Base-by-base conservation (phyloP, 2,329 filamentous ascomycete genomes). In the Cladophialophora psammophila region DNA sequence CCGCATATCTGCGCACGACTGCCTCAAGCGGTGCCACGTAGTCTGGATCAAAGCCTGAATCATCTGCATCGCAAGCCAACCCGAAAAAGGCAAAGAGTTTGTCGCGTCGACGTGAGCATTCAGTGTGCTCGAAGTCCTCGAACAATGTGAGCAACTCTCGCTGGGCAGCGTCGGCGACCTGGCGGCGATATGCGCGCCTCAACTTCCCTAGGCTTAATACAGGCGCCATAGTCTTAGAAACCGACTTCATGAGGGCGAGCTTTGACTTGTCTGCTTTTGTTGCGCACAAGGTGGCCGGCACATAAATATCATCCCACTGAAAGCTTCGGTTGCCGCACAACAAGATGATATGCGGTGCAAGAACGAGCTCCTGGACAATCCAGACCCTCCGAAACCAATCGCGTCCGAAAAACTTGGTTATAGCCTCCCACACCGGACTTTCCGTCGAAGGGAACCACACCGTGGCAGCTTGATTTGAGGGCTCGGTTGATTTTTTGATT, bases 41-140 rank as follows among this genome's bases (percentile, higher is more conserved):
- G 42, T 48, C 42, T 20, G 42, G 42, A 8, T 48, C 42, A n/a
- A 48, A 20, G 42, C 42, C 10, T 1, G 42, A 9, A 48, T 48
- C 42, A 48, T 26, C 42, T 5, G 10, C 42, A n/a, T 48, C 42
- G n/a, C n/a, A 48, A 7, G 42, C 42, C 42, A 48, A 48, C 42
- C 42, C 42, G n/a, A 48, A n/a, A 48, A 48, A 48, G 42, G 42
- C 42, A 48, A 48, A 48, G 42, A 48, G 42, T 26, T 48, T 48
- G 42, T 48, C 42, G 7, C 42, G 42, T n/a, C 42, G 42, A n/a
- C 42, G 42, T 48, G 42, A 48, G 42, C n/a, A 20, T 48, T 6
- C n/a, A 48, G 42, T 48, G 42, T 48, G 42, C n/a, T 48, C 42
- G n/a, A 48, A 48, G 42, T 48, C 42, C 20, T 48, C 20, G 42